Conservation (phyloP, 108 stramenopile species). For the Fragilariopsis cylindrus region DNA sequence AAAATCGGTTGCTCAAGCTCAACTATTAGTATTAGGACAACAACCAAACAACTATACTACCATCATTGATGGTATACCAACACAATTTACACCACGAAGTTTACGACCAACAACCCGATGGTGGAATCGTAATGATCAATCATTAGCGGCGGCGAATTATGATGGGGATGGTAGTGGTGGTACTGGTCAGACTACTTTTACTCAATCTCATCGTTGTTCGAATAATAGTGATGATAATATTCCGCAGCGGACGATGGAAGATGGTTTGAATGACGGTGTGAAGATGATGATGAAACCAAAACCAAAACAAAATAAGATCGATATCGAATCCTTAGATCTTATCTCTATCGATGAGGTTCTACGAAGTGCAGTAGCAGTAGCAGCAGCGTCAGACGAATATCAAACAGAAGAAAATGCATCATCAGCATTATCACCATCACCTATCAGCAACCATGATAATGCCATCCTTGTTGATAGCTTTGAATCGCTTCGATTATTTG, state of each 20-base stretch:
- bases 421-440: too few relatives aligned
- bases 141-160: slow-evolving; percentile 19
- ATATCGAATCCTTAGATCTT: slow-evolving; percentile 6
- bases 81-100: slow-evolving; percentile 25
- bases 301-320: not conserved
- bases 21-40: not conserved
- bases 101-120: slow-evolving; percentile 34
- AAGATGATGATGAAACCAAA: not conserved
- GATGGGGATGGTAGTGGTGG: not conserved
- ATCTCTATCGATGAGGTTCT: not conserved
- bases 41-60: not conserved
- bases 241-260: too few relatives aligned
- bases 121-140: slow-evolving; percentile 31
- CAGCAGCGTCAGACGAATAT: not conserved
- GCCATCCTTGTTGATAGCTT: not conserved
- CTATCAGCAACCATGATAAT: not conserved
- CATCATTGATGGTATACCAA: slow-evolving; percentile 15
- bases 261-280: too few relatives aligned
- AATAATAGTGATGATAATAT: too few relatives aligned
- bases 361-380: not conserved
- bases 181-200: slow-evolving; percentile 26
- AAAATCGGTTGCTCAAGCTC: slow-evolving; percentile 8
- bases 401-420: too few relatives aligned
- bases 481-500: not conserved
- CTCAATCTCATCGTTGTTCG: slow-evolving; percentile 17